Base-by-base conservation (phyloP, 768 basidiomycete genomes). In the Tephrocybe sp. region DNA sequence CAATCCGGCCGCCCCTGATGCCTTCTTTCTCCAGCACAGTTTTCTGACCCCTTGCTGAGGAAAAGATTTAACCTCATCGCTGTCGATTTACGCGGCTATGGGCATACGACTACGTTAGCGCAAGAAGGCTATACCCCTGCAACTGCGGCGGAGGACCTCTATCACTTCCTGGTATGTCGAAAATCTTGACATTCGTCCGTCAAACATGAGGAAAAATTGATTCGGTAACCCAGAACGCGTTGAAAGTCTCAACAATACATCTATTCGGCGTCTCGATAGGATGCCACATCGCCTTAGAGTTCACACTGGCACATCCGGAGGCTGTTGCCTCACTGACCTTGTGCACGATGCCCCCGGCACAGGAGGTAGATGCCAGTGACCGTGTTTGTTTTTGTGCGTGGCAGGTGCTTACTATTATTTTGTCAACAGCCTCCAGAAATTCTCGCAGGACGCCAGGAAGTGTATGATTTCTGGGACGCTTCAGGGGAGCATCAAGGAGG, bases 21-120 rank as follows among this genome's bases (percentile, higher is more conserved):
- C 19, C 15, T 12, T 13, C 45, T 13, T 0, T 21, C n/a, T 11
- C 30, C 23, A 71, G 71, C 56, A 33, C 71, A 73, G 50, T 73
- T 73, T 39, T 46, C 64, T 3, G 69, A 72, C 52, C 61, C 63
- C 22, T 51, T 50, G 5, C 58, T 72, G 9, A 61, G 72, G 23
- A 40, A 36, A 7, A 63, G 64, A 30, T 72, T 71, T 58, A 74
- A 72, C 53, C 65, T 71, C 8, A 56, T 74, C 15, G 60, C 61
- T 18, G 44, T 72, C 18, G 69, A 74, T 38, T 54, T 65, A 41
- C 68, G 69, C n/a, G 60, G 57, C 1, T 61, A 61, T 51, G 72
- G 71, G 10, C 57, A 60, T 10, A 69, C 71, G 11, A 53, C 52
- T 21, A 67, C 67, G 3, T 45, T 57, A 18, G 60, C 67, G 56